These are phyloP conservation scores for Micractinium conductrix DNA, from an alignment of 139 green algal genomes.

Conservation along the genomic window DNA sequence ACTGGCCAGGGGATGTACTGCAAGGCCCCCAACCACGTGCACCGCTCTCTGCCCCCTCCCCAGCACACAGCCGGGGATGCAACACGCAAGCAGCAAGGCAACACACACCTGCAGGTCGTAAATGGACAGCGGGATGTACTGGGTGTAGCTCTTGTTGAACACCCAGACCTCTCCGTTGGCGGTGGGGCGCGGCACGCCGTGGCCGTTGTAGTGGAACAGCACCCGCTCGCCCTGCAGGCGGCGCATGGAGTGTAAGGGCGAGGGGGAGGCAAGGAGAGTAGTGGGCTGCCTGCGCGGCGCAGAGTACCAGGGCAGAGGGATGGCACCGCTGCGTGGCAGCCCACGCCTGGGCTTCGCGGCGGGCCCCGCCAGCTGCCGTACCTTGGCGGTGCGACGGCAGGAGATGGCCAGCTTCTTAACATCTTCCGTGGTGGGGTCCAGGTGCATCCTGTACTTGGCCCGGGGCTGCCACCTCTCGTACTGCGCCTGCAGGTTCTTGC, in stretches of 20 bases:
- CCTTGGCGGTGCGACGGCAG: conserved; percentile 87
- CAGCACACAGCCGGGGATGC: no score
- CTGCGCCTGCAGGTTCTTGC: conserved; percentile 97
- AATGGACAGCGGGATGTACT: conserved; percentile 99
- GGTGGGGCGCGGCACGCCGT: conserved; percentile 97
- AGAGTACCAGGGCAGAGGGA: no score
- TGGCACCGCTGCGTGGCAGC: no score
- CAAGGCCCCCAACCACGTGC: no score
- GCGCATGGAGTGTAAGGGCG: neutral
- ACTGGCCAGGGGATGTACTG: no score
- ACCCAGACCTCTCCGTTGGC: conserved; percentile 98
- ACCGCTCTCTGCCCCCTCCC: no score
- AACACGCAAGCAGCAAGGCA: no score
- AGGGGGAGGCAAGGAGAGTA: neutral
- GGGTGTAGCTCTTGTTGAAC: conserved; percentile 97
- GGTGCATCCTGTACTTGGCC: conserved; percentile 95
- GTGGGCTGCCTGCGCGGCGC: no score
- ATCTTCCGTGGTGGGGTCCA: conserved; percentile 98
- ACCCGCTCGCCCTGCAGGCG: conserved; percentile 89
- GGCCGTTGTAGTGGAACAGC: conserved; percentile 99
- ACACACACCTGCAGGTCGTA: conserved; percentile 91
- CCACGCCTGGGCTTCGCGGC: no score
- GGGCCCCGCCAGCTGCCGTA: neutral
- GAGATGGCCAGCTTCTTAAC: conserved; percentile 95
- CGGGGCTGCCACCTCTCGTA: conserved; percentile 99